Base-by-base conservation (phyloP, 2,329 filamentous ascomycete genomes). In the Boeremia lycopersici region DNA sequence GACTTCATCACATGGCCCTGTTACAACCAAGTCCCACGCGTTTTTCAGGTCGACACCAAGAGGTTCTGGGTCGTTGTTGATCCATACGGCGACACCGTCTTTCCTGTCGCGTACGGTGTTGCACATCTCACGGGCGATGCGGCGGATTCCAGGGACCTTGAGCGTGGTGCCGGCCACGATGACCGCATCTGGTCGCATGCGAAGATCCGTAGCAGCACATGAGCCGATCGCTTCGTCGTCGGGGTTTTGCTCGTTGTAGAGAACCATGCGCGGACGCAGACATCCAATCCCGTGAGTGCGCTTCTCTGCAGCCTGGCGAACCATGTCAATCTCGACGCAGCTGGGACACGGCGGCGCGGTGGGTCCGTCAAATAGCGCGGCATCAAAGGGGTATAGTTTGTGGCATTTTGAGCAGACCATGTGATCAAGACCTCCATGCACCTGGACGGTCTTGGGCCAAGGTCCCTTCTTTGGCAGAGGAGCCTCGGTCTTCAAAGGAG, bases 321-420 rank as follows among this genome's bases (percentile, higher is more conserved):
- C 84, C 53, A 85, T 77, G 70, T 99, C 93, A 53, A 86, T 85
- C 58, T 84, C 85, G 47, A 86, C 83, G 74, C 95, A 99, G 42
- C 84, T 82, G 10, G 80, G 79, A 74, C 95, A 99, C 9, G 89
- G 82, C 25, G 95, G 95, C 4, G 95, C 86, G 59, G 91, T 86
- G 6, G 92, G 89, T 2, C 93, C 91, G 50, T 90, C 84, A 73
- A 99, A 99, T 38, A 96, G 80, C 7, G 86, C 84, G 8, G 87
- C 83, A 60, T 96, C 82, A 67, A 99, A 93, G 46, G 89, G 83
- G 39, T 85, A 84, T 8, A 96, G 81, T 55, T 89, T 81, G 63
- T 86, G 85, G 74, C 95, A 99, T 74, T 98, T 98, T 39, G 91
- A 91, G 76, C 95, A 99, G 13, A 96, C 89, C 93, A 98, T 98